These are phyloP conservation scores for Adansonia rubrostipa DNA, from an alignment of 441 rosid species.

Conservation along the genomic window DNA sequence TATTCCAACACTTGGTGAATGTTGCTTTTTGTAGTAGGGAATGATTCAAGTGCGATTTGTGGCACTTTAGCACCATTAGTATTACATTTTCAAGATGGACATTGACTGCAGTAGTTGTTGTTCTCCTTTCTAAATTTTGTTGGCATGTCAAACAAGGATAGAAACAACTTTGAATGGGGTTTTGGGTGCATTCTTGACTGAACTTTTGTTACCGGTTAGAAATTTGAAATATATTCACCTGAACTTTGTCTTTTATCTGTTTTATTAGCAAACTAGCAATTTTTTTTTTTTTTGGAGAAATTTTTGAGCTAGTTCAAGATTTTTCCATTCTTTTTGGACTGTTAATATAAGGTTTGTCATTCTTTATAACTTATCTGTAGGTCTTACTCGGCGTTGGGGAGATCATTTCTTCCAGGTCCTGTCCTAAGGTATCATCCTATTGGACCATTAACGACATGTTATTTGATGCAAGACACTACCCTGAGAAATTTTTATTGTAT, in stretches of 20 bases:
- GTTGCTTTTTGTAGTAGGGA: neutral
- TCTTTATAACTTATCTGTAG: conserved; percentile 41
- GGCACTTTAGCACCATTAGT: neutral
- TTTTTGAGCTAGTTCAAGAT: neutral
- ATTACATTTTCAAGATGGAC: neutral
- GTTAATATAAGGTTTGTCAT: conserved; percentile 1
- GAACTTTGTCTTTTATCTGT: neutral
- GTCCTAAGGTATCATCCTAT: conserved; percentile 68
- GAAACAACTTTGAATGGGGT: neutral
- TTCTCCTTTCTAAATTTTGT: conserved; percentile 5
- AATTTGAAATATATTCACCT: conserved; percentile 7
- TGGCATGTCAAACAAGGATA: neutral
- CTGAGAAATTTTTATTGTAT: neutral
- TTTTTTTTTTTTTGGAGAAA: neutral
- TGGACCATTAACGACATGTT: neutral
- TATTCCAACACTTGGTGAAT: neutral
- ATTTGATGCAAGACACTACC: neutral
- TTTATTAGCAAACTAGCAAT: neutral
- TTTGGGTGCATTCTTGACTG: conserved; percentile 9
- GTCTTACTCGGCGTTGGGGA: conserved; percentile 94
- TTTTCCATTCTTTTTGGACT: neutral
- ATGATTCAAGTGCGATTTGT: neutral
- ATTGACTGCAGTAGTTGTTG: neutral
- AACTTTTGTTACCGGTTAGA: neutral
- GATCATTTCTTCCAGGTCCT: conserved; percentile 74